Evolutionary conservation across 2,329 filamentous ascomycete species (phyloP), one percentile per base, ranked within the genome.

Genomic region (Emergomyces orientalis): DNA sequence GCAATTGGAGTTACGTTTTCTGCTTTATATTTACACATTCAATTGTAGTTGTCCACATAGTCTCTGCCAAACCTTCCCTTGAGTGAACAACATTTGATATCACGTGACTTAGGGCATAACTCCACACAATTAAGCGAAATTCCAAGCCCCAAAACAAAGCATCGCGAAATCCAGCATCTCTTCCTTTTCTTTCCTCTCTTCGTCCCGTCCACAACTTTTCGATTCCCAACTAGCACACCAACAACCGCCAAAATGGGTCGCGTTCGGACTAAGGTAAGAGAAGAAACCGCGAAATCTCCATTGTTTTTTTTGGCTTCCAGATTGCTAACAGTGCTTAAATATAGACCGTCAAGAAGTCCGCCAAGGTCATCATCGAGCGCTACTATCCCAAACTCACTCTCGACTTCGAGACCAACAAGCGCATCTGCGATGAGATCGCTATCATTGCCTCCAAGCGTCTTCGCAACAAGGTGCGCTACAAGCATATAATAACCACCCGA

Each of bases 391-490:
- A 91, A 83, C 86, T 99, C 80, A 97, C 92, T 70, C 90, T 97
- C 77, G 94, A 99, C 85, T 99, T 99, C 84, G 94, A 99, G 88
- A 96, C 90, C 87, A 97, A 97, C 89, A 97, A 97, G 90, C 86
- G 91, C 76, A 95, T 97, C 77, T 97, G 94, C 85, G 94, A 97
- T 91, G 94, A 99, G 84, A 94, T 99, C 75, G 94, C 94, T 77
- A 96, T 99, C 81, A 99, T 99, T 78, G 91, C 94, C 73, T 95
- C 89, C 75, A 99, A 99, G 90, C 88, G 95, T 79, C 89, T 99
- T 76, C 88, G 94, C 84, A 99, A 99, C 89, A 99, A 99, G 91
- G 90, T 95, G 72, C 66, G 77, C 47, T 22, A 11, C 11, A 34
- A 45, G 9, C 17, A n/a, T 17, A 27, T 19, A n/a, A n/a, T 32